phyloP scores from a whole-genome alignment of 163 green algal genomes.

The Chloromonas sp. region DNA sequence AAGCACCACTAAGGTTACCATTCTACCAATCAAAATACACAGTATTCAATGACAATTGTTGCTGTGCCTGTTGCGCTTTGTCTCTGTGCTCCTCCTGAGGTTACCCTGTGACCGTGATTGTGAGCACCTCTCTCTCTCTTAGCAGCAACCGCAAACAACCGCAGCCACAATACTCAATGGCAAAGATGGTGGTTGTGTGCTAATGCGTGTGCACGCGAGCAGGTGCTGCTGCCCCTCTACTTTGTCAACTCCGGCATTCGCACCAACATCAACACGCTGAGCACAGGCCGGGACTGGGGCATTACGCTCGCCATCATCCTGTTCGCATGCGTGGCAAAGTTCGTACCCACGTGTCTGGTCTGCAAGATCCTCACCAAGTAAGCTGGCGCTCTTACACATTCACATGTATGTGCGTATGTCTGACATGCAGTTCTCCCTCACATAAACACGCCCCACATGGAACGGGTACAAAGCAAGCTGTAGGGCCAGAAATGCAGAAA shows the following conservation, averaged over 20 bases:
- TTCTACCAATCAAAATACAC: too few relatives aligned
- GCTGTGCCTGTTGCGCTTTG: too few relatives aligned
- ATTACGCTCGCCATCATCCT: constrained; percentile 23
- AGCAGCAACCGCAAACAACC: neutral
- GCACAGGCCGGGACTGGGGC: constrained; percentile 15
- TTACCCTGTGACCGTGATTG: too few relatives aligned
- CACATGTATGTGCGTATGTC: neutral
- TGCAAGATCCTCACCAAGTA: constrained; percentile 11
- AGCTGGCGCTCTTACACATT: neutral
- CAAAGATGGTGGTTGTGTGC: neutral
- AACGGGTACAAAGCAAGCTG: too few relatives aligned
- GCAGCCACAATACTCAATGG: neutral
- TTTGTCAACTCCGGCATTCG: constrained; percentile 32
- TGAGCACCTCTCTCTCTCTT: neutral
- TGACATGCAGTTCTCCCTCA: neutral
- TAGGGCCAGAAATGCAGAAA: too few relatives aligned
- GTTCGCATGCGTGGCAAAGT: constrained; percentile 27
- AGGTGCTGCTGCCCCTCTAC: constrained; percentile 29
- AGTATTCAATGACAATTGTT: too few relatives aligned
- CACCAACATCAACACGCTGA: constrained; percentile 26
- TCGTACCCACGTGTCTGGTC: constrained; percentile 14
- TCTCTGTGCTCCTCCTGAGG: too few relatives aligned
- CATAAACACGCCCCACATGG: too few relatives aligned
- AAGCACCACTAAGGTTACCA: too few relatives aligned
- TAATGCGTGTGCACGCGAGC: neutral